Base-by-base conservation (phyloP, 202 grass and related monocot species). In the Eragrostis tef region DNA sequence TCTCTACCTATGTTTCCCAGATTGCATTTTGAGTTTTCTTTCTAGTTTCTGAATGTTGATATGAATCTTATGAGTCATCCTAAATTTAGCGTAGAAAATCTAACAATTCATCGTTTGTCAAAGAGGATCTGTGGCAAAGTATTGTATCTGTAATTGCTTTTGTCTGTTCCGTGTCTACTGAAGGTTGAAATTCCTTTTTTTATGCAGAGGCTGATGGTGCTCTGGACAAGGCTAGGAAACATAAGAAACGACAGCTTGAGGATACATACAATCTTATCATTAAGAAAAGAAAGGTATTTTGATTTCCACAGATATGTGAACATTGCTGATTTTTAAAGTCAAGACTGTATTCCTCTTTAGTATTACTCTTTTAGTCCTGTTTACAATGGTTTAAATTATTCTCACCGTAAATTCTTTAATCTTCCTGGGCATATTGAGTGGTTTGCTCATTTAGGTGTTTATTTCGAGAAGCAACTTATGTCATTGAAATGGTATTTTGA, bases 231-330 rank as follows among this genome's bases (percentile, higher is more conserved):
- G 93, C 97, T 64, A 93, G 97, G 71, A 99, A 99, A 69, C 97
- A 99, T 92, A 99, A 99, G 86, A 99, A 99, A 89, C 91, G 93
- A 70, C 97, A 99, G 75, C 97, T 99, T 73, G 93, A 99, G 64
- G 96, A 99, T 82, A 96, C 97, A 62, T 87, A 86, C 59, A 93
- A 99, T 87, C 85, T 99, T 78, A 88, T 99, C 86, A 21, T 96
- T 77, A 99, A 99, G 79, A 99, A 99, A 94, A 89, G 96, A 66
- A 99, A 99, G 93, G 96, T 96, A 91, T 76, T 70, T 57, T 93
- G 9, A 72, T 90, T 79, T 87, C 31, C 60, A 36, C 27, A 41
- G 47, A 69, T 42, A 8, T 59, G 62, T 42, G 57, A 74, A 61
- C 34, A 41, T 75, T 71, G n/a, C 48, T 39, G 34, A 29, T 63